Conservation (phyloP, 495 filamentous ascomycete genomes). For the Aspergillus bridgeri region DNA sequence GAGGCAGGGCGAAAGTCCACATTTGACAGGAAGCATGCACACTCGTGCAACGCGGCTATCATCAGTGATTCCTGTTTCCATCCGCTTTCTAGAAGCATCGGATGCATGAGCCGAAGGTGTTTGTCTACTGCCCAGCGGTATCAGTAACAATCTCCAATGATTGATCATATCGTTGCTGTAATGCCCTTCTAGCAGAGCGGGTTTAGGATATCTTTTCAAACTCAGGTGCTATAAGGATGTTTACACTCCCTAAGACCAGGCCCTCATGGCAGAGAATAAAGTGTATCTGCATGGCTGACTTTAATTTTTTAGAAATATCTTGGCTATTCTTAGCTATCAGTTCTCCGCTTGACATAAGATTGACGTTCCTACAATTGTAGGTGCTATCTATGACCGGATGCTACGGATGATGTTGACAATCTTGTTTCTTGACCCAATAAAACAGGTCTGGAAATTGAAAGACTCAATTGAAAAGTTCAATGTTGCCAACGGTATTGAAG, state of each 20-base stretch:
- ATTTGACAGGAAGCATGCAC: not conserved
- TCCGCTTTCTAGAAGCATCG: not conserved
- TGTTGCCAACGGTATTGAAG: not conserved
- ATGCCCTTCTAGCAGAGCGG: not conserved
- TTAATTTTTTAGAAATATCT: not conserved
- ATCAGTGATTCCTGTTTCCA: not conserved
- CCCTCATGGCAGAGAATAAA: not conserved
- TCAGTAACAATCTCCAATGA: not conserved
- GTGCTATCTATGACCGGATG: not conserved
- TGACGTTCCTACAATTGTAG: not conserved
- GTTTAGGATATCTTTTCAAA: not conserved
- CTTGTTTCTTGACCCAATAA: not conserved
- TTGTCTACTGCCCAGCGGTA: not conserved
- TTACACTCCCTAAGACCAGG: not conserved
- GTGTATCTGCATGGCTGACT: not conserved
- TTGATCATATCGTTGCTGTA: not conserved
- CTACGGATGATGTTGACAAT: not conserved
- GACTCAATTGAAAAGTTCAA: not conserved
- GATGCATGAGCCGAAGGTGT: not conserved
- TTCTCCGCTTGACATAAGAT: not conserved
- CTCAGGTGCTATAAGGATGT: not conserved
- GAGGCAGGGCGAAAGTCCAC: not conserved
- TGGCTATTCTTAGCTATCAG: not conserved
- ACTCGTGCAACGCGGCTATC: not conserved
- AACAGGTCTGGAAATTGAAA: not conserved